phyloP scores from a whole-genome alignment of 116 monocot species.

The Phalaenopsis hybrid region DNA sequence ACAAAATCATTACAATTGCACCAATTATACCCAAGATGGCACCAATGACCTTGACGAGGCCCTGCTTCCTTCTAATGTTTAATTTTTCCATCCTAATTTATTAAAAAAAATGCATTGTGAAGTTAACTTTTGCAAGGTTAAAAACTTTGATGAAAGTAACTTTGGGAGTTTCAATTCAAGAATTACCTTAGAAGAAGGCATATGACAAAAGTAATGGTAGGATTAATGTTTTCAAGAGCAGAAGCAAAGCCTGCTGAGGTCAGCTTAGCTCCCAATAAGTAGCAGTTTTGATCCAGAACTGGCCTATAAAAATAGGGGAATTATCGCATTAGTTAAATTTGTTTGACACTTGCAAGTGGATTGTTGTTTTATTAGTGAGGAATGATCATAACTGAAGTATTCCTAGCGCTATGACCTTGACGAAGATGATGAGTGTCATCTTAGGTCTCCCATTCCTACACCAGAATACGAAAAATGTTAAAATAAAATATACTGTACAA shows the following conservation, averaged over 20 bases:
- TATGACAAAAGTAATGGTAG: conserved; percentile 40
- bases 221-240: conserved; percentile 42
- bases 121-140: neutral
- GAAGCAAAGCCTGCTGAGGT: conserved; percentile 42
- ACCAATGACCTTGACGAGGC: neutral
- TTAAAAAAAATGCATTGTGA: neutral
- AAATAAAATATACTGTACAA: no score
- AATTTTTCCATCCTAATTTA: conserved; percentile 1
- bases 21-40: neutral
- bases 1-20: neutral
- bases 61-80: neutral
- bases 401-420: conserved; percentile 28
- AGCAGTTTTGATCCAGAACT: conserved; percentile 51
- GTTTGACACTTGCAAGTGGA: no score
- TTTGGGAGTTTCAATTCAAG: neutral
- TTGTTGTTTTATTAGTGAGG: neutral
- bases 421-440: conserved; percentile 21
- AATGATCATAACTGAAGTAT: conserved; percentile 21
- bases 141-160: neutral
- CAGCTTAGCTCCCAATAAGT: conserved; percentile 32
- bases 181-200: conserved; percentile 31
- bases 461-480: neutral
- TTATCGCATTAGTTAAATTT: neutral
- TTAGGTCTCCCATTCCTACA: conserved; percentile 19
- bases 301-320: conserved; percentile 15